Conservation (phyloP, 805 yeast genomes). For the Brettanomyces sp. region DNA sequence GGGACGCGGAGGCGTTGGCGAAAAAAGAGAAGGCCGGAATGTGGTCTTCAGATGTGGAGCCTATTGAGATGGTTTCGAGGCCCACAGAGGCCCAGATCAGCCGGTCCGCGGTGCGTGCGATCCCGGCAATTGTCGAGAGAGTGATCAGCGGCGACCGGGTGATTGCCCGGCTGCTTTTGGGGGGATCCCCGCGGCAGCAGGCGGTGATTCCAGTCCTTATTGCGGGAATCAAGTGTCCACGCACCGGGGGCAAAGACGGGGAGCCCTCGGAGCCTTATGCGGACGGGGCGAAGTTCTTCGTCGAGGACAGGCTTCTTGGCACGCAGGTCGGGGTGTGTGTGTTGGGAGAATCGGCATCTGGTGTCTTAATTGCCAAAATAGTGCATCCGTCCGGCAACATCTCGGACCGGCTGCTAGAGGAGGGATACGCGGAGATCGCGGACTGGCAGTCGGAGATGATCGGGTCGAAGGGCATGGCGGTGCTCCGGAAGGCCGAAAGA, state of each 20-base stretch:
- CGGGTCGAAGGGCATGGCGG: conserved; percentile 56
- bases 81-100: conserved; percentile 27
- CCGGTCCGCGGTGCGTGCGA: conserved; percentile 31
- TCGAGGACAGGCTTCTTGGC: conserved; percentile 54
- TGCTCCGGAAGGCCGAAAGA: conserved; percentile 55
- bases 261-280: conserved; percentile 49
- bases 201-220: conserved; percentile 50
- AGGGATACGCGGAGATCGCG: conserved; percentile 65
- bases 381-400: conserved; percentile 73
- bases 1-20: conserved; percentile 41
- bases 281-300: conserved; percentile 54
- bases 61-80: conserved; percentile 17
- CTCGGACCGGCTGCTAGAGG: conserved; percentile 53
- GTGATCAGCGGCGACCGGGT: conserved; percentile 74
- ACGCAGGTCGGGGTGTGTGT: conserved; percentile 48
- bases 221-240: conserved; percentile 69
- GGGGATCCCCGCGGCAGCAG: conserved; percentile 34
- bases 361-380: conserved; percentile 49
- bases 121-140: conserved; percentile 59
- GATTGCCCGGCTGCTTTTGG: conserved; percentile 42
- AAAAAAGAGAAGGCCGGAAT: conserved; percentile 41
- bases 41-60: conserved; percentile 33
- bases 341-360: conserved; percentile 53
- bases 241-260: conserved; percentile 41
- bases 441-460: conserved; percentile 72